Conservation (phyloP, 306 rosid genomes). For the Leucaena leucocephala region DNA sequence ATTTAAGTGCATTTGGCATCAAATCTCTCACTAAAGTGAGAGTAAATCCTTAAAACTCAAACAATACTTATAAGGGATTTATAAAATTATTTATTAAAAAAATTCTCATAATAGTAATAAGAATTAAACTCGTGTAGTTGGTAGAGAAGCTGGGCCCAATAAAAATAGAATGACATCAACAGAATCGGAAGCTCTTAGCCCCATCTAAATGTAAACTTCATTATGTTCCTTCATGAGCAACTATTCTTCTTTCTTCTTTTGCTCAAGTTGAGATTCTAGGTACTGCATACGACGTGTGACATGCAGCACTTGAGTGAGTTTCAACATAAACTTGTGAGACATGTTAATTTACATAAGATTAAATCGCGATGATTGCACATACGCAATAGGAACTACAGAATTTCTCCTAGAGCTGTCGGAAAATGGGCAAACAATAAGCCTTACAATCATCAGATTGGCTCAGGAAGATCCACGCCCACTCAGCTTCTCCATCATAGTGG, state of each 20-base stretch:
- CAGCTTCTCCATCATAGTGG: slow-evolving; percentile 45
- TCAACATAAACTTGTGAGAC: not conserved
- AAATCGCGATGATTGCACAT: not conserved
- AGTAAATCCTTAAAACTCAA: no score
- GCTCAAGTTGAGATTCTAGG: not conserved
- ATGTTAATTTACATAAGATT: not conserved
- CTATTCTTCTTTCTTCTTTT: no score
- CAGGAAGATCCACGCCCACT: slow-evolving; percentile 34
- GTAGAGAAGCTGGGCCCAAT: not conserved
- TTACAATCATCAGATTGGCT: not conserved
- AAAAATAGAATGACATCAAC: not conserved
- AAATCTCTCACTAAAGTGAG: no score
- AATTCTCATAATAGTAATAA: no score
- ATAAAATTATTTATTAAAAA: no score
- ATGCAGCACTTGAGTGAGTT: not conserved
- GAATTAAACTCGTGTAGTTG: no score
- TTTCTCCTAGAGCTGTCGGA: not conserved
- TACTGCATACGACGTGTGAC: not conserved
- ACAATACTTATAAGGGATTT: no score
- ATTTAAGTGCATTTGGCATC: no score
- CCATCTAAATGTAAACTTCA: not conserved
- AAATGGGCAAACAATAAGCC: not conserved
- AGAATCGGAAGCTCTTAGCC: not conserved
- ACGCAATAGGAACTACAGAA: not conserved
- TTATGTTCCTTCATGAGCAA: no score